Evolutionary conservation across 129 eudicot genomes (phyloP).

Genomic region (Smallanthus sonchifolius): DNA sequence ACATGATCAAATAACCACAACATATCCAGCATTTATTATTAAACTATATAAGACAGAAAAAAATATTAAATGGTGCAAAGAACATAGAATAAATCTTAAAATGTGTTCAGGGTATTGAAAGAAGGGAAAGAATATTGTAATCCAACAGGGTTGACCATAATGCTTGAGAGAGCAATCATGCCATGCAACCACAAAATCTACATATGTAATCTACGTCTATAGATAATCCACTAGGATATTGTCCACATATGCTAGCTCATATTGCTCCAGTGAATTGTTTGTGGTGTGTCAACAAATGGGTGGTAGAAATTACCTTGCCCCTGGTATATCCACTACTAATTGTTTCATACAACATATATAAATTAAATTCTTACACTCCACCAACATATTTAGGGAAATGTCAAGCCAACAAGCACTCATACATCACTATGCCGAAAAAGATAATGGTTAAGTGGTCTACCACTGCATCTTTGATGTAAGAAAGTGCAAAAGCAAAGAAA

Average conservation of each 20-base stretch:
- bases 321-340: background rate
- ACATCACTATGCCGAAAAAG: background rate
- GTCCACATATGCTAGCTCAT: background rate
- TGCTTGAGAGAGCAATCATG: background rate
- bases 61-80: background rate
- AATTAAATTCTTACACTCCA: background rate
- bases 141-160: background rate
- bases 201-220: background rate
- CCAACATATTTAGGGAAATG: background rate
- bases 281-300: background rate
- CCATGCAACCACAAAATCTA: background rate
- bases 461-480: background rate
- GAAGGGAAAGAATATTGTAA: background rate
- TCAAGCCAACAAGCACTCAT: background rate
- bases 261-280: background rate
- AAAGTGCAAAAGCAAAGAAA: background rate
- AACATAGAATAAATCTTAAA: background rate
- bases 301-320: background rate
- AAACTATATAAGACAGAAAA: background rate
- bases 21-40: background rate
- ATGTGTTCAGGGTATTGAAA: background rate
- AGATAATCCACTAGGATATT: background rate
- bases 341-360: background rate
- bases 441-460: background rate
- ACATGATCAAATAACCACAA: conserved; percentile 12